Percentiles rank a stretch among this genome's conserved stretches.
These are phyloP conservation scores for Pseudogymnoascus sp. DNA, from an alignment of 2,329 filamentous ascomycete species.

Conservation along the genomic window DNA sequence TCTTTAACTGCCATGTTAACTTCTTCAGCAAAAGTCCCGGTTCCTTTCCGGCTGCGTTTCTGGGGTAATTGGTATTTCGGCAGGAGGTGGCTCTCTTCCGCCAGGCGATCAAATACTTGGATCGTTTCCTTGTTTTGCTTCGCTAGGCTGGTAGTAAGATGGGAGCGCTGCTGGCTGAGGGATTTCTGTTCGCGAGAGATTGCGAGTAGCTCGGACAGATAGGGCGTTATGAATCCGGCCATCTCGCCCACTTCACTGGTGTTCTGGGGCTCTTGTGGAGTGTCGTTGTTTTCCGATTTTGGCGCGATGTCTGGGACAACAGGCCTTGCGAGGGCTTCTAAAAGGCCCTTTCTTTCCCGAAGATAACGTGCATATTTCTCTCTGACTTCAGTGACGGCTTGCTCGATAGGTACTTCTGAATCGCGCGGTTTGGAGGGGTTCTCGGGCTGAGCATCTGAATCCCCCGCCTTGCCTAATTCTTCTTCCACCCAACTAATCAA, in stretches of 20 bases:
- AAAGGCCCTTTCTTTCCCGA: not conserved
- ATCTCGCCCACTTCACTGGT: constrained; percentile 20
- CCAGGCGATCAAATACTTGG: constrained; percentile 45
- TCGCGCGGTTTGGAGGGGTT: constrained; percentile 4
- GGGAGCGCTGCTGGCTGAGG: constrained; percentile 49
- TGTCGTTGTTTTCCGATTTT: not conserved
- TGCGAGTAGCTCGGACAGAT: constrained; percentile 45
- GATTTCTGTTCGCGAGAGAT: constrained; percentile 50
- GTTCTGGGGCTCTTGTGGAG: not conserved
- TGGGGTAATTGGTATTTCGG: constrained; percentile 41
- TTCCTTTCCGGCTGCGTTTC: constrained; percentile 17
- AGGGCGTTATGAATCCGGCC: constrained; percentile 45
- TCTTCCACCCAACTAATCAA: constrained; percentile 59
- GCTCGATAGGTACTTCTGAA: constrained; percentile 3
- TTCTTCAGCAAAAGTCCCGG: constrained; percentile 35
- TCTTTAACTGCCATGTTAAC: constrained; percentile 35
- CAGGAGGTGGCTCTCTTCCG: constrained; percentile 55
- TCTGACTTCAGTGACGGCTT: constrained; percentile 3
- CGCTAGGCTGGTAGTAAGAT: constrained; percentile 43
- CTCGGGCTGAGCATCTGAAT: constrained; percentile 19
- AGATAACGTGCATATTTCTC: constrained; percentile 8
- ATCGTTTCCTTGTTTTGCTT: constrained; percentile 44
- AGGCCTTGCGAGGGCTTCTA: constrained; percentile 9
- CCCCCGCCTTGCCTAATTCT: constrained; percentile 46
- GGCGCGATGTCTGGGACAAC: constrained; percentile 15